phyloP scores from a whole-genome alignment of 1,284 basidiomycete genomes.

The Cutaneotrichosporon dermatis region DNA sequence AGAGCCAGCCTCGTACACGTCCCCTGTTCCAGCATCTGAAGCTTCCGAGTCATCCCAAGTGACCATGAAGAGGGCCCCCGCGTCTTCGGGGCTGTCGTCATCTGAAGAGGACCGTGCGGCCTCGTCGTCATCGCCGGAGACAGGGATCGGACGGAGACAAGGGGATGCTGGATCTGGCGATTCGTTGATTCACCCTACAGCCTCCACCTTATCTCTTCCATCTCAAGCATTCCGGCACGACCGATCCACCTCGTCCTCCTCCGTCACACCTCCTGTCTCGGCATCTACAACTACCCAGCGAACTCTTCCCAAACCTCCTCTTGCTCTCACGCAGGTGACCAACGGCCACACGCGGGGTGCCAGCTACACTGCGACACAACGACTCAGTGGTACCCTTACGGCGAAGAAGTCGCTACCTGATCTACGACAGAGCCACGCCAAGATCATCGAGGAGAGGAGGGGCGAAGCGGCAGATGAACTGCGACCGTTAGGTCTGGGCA shows the following conservation, averaged over 20 bases:
- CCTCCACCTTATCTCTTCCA: conserved; percentile 17
- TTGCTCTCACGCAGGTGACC: conserved; percentile 6
- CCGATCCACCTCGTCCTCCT: conserved; percentile 16
- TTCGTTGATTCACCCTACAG: conserved; percentile 16
- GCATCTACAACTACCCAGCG: conserved; percentile 29
- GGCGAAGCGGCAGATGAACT: conserved; percentile 27
- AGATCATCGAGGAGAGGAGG: conserved; percentile 47
- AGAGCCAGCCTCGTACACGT: not conserved
- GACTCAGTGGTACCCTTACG: conserved; percentile 50
- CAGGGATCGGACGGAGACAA: conserved; percentile 10
- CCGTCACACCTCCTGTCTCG: conserved; percentile 23
- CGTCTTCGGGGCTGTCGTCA: not conserved
- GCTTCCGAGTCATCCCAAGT: too few relatives aligned
- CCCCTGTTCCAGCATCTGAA: not conserved
- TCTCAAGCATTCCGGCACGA: conserved; percentile 13
- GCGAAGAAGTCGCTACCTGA: conserved; percentile 85
- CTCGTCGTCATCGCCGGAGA: not conserved
- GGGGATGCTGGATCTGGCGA: conserved; percentile 23
- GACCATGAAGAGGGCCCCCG: not conserved
- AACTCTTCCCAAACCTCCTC: conserved; percentile 22
- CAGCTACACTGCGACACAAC: conserved; percentile 43
- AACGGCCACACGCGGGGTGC: conserved; percentile 40
- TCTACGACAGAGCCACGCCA: conserved; percentile 60
- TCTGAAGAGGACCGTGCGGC: not conserved
- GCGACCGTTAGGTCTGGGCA: conserved; percentile 32